Evolutionary conservation across 257 asterid genomes (phyloP), one percentile per base, ranked within the genome.

Genomic region (Solanum pinnatisectum): DNA sequence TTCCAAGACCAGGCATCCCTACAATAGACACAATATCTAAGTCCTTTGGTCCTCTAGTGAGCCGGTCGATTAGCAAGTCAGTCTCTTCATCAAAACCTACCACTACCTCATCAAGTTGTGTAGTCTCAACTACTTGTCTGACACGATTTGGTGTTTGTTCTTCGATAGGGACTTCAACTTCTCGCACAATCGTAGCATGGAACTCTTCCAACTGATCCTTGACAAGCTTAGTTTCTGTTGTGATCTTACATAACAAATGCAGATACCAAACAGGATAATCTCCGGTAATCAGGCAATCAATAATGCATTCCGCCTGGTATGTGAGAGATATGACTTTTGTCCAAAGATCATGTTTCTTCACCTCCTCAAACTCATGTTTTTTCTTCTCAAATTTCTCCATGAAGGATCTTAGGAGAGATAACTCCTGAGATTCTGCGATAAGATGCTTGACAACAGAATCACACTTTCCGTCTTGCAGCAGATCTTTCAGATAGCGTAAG

Each of bases 1-100:
- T 77, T 16, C 90, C 90, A 25, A 83, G 68, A 8, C 91, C 87
- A 18, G 91, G 72, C 88, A 87, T 89, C 18, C 91, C 88, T 12
- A 63, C 83, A 10, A 89, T 89, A 23, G 88, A 37, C 22, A 89
- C 79, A 40, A 89, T 3, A 14, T 87, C 63, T 6, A 49, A 83
- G 32, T 46, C 18, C 23, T 8, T 10, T 83, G 44, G 12, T 87
- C 85, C 87, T 27, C 73, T 36, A 12, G 16, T 60, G 15, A 89
- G 91, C 18, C 15, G 49, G 5, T 39, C 13, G 2, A 68, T 86
- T 27, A 89, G 60, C 12, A 25, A 18, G 25, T 14, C 10, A 32
- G 67, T 49, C 59, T 89, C 85, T 22, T 84, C 88, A 37, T 59
- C 81, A 73, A 84, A 32, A 23, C 86, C 52, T 4, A 88, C 82